phyloP scores from a whole-genome alignment of 192 early-diverging fungal genomes.

The Rhizophagus clarus region DNA sequence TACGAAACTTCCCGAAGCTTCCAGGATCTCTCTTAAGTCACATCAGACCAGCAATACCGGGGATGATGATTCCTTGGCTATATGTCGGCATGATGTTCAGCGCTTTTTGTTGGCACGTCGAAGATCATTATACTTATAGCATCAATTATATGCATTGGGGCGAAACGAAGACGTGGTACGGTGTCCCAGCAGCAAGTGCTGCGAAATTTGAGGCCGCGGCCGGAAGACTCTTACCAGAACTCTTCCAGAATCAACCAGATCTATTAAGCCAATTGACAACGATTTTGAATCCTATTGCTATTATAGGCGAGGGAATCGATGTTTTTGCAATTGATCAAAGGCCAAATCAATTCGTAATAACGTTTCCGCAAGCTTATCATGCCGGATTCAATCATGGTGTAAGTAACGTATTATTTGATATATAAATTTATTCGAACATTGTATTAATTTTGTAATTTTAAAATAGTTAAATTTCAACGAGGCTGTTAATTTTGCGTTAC shows the following conservation, averaged over 20 bases:
- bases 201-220: slow-evolving; percentile 84
- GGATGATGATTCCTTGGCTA: slow-evolving; percentile 97
- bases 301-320: slow-evolving; percentile 73
- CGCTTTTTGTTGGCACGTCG: slow-evolving; percentile 98
- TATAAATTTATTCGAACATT: neutral
- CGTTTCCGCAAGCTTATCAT: slow-evolving; percentile 94
- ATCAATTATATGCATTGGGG: slow-evolving; percentile 97
- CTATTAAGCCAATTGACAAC: slow-evolving; percentile 93
- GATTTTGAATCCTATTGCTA: slow-evolving; percentile 78
- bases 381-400: slow-evolving; percentile 97
- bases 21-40: slow-evolving; percentile 82
- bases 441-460: slow-evolving; percentile 22
- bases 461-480: slow-evolving; percentile 88
- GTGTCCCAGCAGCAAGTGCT: slow-evolving; percentile 81
- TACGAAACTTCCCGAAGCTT: slow-evolving; percentile 84
- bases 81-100: slow-evolving; percentile 96
- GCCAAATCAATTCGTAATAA: slow-evolving; percentile 92
- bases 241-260: slow-evolving; percentile 91
- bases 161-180: slow-evolving; percentile 98
- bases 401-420: slow-evolving; percentile 28
- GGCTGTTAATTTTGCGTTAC: slow-evolving; percentile 95
- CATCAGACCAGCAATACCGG: slow-evolving; percentile 91
- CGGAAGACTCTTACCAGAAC: slow-evolving; percentile 76
- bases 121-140: slow-evolving; percentile 96
- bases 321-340: slow-evolving; percentile 84